Conservation (phyloP, 208 protist species). For the Wallacemonas sp. region DNA sequence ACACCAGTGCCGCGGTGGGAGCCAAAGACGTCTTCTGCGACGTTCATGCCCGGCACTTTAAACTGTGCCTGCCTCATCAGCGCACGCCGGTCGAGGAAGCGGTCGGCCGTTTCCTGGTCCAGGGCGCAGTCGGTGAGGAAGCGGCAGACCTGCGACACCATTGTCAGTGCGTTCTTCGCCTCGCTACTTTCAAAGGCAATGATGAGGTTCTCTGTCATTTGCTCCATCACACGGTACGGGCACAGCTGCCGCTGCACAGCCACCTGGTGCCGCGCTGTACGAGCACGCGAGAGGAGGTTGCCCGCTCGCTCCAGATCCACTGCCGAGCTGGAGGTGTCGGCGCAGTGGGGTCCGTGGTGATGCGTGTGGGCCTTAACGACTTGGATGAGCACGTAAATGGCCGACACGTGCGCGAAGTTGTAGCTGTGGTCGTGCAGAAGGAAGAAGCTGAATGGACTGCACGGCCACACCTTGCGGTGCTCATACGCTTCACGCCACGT, state of each 20-base stretch:
- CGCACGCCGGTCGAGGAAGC: constrained; percentile 65
- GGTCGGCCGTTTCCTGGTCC: constrained; percentile 58
- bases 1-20: background rate
- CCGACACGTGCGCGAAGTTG: constrained; percentile 78
- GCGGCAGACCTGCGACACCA: constrained; percentile 51
- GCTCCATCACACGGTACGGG: constrained; percentile 67
- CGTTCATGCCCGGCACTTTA: constrained; percentile 31
- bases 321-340: constrained; percentile 22
- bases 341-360: constrained; percentile 44
- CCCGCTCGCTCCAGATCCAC: constrained; percentile 24
- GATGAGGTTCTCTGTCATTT: constrained; percentile 74
- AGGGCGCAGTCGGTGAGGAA: constrained; percentile 80
- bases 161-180: constrained; percentile 56
- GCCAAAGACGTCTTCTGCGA: background rate
- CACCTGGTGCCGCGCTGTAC: constrained; percentile 11
- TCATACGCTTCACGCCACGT: constrained; percentile 85
- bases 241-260: constrained; percentile 36
- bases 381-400: constrained; percentile 65
- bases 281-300: constrained; percentile 12
- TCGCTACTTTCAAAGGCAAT: constrained; percentile 77
- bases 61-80: constrained; percentile 55
- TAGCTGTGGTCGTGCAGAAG: constrained; percentile 80
- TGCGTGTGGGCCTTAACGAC: constrained; percentile 53
- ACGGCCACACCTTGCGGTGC: constrained; percentile 63
- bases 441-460: constrained; percentile 80